A percentile compares a stretch with the other conserved stretches of the same genome.
Evolutionary conservation across 1,284 basidiomycete genomes (phyloP).

Genomic region (Trametes pubescens): DNA sequence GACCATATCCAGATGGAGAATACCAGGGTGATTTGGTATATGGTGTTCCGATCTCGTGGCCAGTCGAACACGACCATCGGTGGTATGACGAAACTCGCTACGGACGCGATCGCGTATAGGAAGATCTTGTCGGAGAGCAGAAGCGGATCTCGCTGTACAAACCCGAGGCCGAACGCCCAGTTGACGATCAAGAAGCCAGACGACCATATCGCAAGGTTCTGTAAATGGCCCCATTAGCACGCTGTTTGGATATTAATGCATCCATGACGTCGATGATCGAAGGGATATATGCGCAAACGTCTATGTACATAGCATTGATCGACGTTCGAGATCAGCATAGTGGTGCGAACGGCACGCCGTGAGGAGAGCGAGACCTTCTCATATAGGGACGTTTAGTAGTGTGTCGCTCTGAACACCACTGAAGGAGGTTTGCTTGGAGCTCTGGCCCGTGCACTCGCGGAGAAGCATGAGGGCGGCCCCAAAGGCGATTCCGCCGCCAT

Average conservation of each 20-base stretch:
- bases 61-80: slow-evolving; percentile 74
- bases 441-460: background rate
- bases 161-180: slow-evolving; percentile 69
- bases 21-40: slow-evolving; percentile 68
- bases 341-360: background rate
- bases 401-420: no score
- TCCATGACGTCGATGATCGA: slow-evolving; percentile 16
- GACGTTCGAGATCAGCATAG: background rate
- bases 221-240: background rate
- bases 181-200: slow-evolving; percentile 72
- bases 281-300: background rate
- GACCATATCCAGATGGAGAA: slow-evolving; percentile 66
- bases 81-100: slow-evolving; percentile 50
- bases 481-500: background rate
- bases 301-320: background rate
- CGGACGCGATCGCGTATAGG: slow-evolving; percentile 63
- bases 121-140: slow-evolving; percentile 64
- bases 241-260: background rate
- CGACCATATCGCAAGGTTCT: slow-evolving; percentile 70
- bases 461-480: background rate
- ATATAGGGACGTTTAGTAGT: background rate
- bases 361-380: no score
- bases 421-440: no score
- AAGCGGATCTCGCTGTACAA: slow-evolving; percentile 55
- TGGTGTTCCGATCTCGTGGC: slow-evolving; percentile 62